Evolutionary conservation across 1,139 yeast species (phyloP).

Genomic region (Yamadazyma dendronema): DNA sequence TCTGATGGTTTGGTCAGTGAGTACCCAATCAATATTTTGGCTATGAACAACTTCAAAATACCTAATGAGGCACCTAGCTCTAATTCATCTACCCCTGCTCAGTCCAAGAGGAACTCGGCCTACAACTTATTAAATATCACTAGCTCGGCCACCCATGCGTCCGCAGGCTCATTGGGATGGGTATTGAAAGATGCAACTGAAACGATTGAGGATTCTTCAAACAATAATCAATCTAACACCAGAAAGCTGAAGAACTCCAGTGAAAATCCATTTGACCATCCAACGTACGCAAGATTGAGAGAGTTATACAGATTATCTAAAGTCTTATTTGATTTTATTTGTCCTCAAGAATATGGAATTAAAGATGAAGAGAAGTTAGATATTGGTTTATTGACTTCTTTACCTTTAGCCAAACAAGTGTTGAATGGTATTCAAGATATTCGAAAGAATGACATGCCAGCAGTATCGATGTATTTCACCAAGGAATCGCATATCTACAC

Average conservation of each 20-base stretch:
- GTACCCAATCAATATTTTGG: slow-evolving; percentile 77
- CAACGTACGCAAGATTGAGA: slow-evolving; percentile 74
- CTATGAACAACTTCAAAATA: slow-evolving; percentile 71
- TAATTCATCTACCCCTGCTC: slow-evolving; percentile 9
- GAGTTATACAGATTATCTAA: slow-evolving; percentile 89
- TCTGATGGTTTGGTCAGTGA: slow-evolving; percentile 68
- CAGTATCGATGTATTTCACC: slow-evolving; percentile 87
- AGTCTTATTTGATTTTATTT: slow-evolving; percentile 91
- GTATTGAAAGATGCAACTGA: slow-evolving; percentile 54
- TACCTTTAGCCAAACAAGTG: slow-evolving; percentile 91
- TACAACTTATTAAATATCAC: slow-evolving; percentile 28
- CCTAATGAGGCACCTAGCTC: slow-evolving; percentile 28
- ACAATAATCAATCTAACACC: slow-evolving; percentile 25
- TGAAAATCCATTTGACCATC: slow-evolving; percentile 72
- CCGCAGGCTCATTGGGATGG: slow-evolving; percentile 77
- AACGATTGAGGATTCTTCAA: slow-evolving; percentile 21
- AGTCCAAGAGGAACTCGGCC: slow-evolving; percentile 22
- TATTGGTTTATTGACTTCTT: slow-evolving; percentile 89
- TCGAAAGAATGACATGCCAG: slow-evolving; percentile 75
- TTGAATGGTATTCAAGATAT: slow-evolving; percentile 76
- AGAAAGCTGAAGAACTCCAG: slow-evolving; percentile 11
- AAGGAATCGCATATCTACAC: slow-evolving; percentile 98
- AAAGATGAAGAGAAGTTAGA: slow-evolving; percentile 94
- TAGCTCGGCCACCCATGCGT: slow-evolving; percentile 29
- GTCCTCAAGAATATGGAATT: slow-evolving; percentile 98